Base-by-base conservation (phyloP, 1,284 basidiomycete genomes). In the Malassezia vespertilionis region DNA sequence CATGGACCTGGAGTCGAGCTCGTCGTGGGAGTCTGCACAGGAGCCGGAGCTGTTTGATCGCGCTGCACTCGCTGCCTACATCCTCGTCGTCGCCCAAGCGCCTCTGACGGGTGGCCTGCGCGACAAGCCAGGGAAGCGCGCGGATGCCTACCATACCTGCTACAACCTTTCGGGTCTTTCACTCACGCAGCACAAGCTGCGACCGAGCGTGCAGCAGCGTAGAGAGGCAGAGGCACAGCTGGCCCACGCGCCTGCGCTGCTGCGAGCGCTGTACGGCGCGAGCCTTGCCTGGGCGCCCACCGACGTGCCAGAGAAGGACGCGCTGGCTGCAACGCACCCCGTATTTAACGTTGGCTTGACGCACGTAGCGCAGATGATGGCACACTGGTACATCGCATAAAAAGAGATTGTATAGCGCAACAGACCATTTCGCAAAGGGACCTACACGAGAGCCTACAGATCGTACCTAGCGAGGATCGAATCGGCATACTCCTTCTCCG, bases 91-190 rank as follows among this genome's bases (percentile, higher is more conserved):
- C 5, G 87, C 83, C 0, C 93, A 97, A 66, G 47, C 33, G 5
- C 12, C 41, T 2, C n/a, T n/a, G n/a, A 37, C 54, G 9, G 90
- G 89, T 11, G 91, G 91, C 8, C 72, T 97, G 42, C 76, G 88
- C 10, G 91, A 97, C 70, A 97, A 97, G 69, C 93, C 91, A 9
- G 85, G 85, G 35, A 95, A 93, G 82, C 84, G 70, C 33, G 56
- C 66, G 2, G 68, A 70, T 35, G 64, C 64, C 12, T 70, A 70
- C 44, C 68, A 70, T 39, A 70, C 67, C n/a, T 65, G 60, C 52
- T 69, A 70, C 62, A 70, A 70, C 41, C 56, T 70, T 6, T 53
- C 55, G 12, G 68, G 66, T 3, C 47, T 70, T 18, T 57, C 59
- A 17, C 49, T 67, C 8, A 48, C 57, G 2, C 63, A 69, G 46